A percentile compares a stretch with the other conserved stretches of the same genome.
Conservation (phyloP, 176 grass and related monocot species). For the Eleusine coracana region DNA sequence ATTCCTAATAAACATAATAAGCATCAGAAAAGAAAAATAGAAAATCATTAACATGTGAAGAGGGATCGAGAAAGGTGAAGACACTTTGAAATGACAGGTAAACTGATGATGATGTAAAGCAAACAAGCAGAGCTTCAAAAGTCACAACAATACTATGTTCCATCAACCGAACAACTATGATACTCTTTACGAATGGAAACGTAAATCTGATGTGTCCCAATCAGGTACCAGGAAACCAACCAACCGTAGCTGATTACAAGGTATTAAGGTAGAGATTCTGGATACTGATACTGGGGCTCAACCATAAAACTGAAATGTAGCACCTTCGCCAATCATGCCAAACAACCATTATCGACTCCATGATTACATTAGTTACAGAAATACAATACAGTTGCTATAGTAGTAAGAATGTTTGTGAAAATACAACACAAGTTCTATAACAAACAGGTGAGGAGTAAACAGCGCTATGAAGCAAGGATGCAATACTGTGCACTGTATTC, state of each 20-base stretch:
- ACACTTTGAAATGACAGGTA: not conserved
- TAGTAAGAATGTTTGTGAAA: too few relatives aligned
- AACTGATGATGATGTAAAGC: not conserved
- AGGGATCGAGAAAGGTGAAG: not conserved
- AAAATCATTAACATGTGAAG: not conserved
- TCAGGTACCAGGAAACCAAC: not conserved
- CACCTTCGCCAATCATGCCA: not conserved
- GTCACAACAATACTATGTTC: not conserved
- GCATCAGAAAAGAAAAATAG: not conserved
- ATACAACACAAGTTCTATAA: too few relatives aligned
- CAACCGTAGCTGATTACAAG: not conserved
- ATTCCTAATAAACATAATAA: not conserved
- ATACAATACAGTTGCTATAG: not conserved
- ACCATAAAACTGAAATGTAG: not conserved
- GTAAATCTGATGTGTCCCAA: not conserved
- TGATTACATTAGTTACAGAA: slow-evolving; percentile 2
- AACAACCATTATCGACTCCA: not conserved
- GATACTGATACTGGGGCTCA: not conserved
- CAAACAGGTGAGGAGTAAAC: not conserved
- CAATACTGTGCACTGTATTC: not conserved
- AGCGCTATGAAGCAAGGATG: not conserved
- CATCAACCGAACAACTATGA: not conserved
- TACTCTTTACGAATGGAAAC: not conserved
- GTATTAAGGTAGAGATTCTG: not conserved
- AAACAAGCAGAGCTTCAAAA: not conserved